Conservation (phyloP, 179 eudicot genomes). For the Silene vulgaris region DNA sequence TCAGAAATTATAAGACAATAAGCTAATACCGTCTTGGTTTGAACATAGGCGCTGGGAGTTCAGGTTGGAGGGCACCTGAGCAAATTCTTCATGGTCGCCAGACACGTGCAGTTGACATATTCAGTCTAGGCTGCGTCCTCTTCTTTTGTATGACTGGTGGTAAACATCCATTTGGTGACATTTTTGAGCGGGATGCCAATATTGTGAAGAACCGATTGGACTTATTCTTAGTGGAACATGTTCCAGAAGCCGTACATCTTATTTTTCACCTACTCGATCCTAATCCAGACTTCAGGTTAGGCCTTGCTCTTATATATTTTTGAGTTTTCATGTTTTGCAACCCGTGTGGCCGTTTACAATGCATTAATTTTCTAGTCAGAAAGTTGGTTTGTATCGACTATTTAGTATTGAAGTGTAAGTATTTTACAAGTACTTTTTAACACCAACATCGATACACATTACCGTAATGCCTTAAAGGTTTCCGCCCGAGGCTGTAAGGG, state of each 20-base stretch:
- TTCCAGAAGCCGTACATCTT: constrained; percentile 72
- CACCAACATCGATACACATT: neutral
- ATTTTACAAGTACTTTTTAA: neutral
- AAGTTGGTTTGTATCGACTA: neutral
- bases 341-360: neutral
- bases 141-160: constrained; percentile 72
- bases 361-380: neutral
- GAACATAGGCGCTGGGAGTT: constrained; percentile 55
- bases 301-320: neutral
- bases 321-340: neutral
- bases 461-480: too few relatives aligned
- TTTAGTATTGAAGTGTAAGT: too few relatives aligned
- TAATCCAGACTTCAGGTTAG: constrained; percentile 54
- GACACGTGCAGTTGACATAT: constrained; percentile 64
- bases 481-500: too few relatives aligned
- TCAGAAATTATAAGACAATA: neutral
- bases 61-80: constrained; percentile 83
- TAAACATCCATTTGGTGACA: constrained; percentile 66
- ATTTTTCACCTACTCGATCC: constrained; percentile 51
- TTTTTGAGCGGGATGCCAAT: constrained; percentile 60
- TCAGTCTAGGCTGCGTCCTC: constrained; percentile 66
- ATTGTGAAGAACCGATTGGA: constrained; percentile 51
- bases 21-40: constrained; percentile 14
- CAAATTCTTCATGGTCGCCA: constrained; percentile 62
- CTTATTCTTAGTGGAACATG: constrained; percentile 53